phyloP scores from a whole-genome alignment of 1,139 yeast species.

The Pichia cactophila region DNA sequence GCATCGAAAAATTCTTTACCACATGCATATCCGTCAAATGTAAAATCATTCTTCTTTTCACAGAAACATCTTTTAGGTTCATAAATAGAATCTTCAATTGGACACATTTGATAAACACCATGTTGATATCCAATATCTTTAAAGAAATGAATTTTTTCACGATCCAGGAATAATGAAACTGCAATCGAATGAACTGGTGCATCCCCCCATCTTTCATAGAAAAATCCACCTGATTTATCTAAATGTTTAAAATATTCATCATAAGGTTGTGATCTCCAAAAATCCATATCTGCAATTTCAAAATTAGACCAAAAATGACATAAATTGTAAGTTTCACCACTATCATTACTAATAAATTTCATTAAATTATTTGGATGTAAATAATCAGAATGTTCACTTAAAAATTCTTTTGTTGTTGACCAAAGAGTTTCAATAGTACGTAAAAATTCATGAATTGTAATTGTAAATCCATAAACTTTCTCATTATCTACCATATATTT shows the following conservation, averaged over 20 bases:
- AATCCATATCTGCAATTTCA: conserved; percentile 47
- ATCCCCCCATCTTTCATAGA: conserved; percentile 59
- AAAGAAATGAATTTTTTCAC: conserved; percentile 43
- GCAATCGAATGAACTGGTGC: conserved; percentile 57
- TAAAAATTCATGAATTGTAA: conserved; percentile 54
- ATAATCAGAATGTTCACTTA: conserved; percentile 38
- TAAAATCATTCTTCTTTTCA: conserved; percentile 42
- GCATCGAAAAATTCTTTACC: conserved; percentile 46
- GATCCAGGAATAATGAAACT: conserved; percentile 41
- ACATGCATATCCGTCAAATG: conserved; percentile 49
- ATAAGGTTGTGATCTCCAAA: conserved; percentile 45
- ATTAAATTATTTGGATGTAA: conserved; percentile 39
- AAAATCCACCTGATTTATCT: conserved; percentile 49
- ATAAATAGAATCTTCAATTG: conserved; percentile 38
- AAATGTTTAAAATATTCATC: conserved; percentile 39
- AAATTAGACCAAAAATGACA: conserved; percentile 57
- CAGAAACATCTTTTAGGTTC: conserved; percentile 42
- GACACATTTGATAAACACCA: conserved; percentile 52
- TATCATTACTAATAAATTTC: conserved; percentile 44
- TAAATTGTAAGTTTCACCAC: conserved; percentile 44
- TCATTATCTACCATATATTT: conserved; percentile 51
- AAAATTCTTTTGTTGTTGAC: conserved; percentile 45
- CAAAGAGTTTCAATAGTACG: conserved; percentile 55
- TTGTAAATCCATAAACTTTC: conserved; percentile 59
- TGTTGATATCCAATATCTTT: conserved; percentile 50